Conservation (phyloP, 768 basidiomycete species). For the Suillus brevipes region DNA sequence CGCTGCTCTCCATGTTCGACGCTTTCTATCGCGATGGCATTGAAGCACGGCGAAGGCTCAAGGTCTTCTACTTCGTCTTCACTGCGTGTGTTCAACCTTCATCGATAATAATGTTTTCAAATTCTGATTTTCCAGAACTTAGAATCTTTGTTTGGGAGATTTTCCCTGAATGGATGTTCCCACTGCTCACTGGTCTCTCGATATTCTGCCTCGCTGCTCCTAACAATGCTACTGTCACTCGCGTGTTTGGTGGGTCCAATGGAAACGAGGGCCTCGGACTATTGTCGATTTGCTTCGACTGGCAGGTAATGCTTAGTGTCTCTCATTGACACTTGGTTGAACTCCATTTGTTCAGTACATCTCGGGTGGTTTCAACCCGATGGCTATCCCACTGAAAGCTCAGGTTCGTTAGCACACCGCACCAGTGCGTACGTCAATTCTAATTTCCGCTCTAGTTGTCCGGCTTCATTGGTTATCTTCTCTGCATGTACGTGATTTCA, state of each 20-base stretch:
- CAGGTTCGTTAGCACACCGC: conserved; percentile 27
- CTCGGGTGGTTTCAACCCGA: conserved; percentile 38
- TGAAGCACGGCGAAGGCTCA: conserved; percentile 42
- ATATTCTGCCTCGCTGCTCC: conserved; percentile 56
- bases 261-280: conserved; percentile 65
- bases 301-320: conserved; percentile 45
- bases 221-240: conserved; percentile 49
- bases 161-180: conserved; percentile 36
- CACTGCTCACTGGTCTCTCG: conserved; percentile 53
- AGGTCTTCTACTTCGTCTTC: conserved; percentile 50
- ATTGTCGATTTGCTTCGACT: conserved; percentile 60
- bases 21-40: conserved; percentile 43
- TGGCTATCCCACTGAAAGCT: conserved; percentile 55
- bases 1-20: conserved; percentile 29
- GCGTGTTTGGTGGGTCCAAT: conserved; percentile 60
- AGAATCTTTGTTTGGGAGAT: conserved; percentile 46
- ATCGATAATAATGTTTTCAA: background rate
- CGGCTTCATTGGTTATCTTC: conserved; percentile 45
- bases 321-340: conserved; percentile 43
- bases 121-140: conserved; percentile 11
- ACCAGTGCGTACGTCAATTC: background rate
- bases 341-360: conserved; percentile 43
- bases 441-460: conserved; percentile 33
- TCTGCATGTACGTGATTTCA: conserved; percentile 44
- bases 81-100: conserved; percentile 4